Conservation (phyloP, 192 early-diverging fungal species). For the Funneliformis mosseae region DNA sequence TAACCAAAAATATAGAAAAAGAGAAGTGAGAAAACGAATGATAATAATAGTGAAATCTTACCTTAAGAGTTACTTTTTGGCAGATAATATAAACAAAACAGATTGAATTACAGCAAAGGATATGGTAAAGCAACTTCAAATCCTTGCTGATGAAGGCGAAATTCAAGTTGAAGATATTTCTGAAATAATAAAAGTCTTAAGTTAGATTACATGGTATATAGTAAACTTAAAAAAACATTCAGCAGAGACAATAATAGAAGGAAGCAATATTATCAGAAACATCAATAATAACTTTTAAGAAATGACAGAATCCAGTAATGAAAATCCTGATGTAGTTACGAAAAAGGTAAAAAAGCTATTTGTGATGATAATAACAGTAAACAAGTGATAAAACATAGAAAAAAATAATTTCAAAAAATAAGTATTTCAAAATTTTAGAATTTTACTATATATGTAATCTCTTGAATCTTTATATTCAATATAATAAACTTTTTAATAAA, state of each 20-base stretch:
- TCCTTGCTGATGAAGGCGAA: neutral
- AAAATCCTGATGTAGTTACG: neutral
- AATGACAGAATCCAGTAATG: neutral
- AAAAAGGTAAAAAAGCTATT: neutral
- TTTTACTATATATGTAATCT: neutral
- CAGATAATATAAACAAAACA: neutral
- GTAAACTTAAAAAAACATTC: neutral
- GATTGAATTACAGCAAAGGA: too few relatives aligned
- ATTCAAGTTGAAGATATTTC: neutral
- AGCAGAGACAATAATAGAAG: neutral
- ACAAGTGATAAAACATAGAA: neutral
- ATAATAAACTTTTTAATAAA: neutral
- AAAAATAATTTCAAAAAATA: neutral
- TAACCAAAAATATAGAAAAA: constrained; percentile 6
- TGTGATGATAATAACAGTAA: neutral
- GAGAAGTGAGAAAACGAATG: neutral
- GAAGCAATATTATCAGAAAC: neutral
- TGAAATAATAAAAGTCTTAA: neutral
- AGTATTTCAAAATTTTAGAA: neutral
- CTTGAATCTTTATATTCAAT: neutral
- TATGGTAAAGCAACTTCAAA: too few relatives aligned
- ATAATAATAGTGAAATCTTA: neutral
- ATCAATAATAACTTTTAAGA: constrained; percentile 13
- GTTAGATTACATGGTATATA: neutral
- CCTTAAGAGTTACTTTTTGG: constrained; percentile 3